Conservation (phyloP, 768 basidiomycete species). For the Mycena pura region DNA sequence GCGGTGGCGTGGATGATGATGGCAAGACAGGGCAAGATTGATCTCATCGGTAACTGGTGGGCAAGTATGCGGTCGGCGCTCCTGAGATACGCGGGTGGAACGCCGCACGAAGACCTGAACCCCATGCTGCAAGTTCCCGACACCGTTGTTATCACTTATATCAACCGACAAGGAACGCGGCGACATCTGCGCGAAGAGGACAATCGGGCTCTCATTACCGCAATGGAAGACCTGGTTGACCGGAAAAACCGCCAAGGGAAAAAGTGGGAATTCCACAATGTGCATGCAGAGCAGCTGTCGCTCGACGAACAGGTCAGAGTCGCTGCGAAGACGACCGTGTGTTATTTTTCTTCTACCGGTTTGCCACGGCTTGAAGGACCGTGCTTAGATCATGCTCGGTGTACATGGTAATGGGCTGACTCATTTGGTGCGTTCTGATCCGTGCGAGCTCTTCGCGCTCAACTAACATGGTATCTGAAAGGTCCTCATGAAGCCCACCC, state of each 20-base stretch:
- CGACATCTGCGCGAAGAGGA: slow-evolving; percentile 48
- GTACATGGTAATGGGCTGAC: slow-evolving; percentile 66
- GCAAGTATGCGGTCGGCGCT: slow-evolving; percentile 58
- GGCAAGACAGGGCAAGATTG: slow-evolving; percentile 22
- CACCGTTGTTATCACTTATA: slow-evolving; percentile 55
- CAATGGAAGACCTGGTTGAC: slow-evolving; percentile 46
- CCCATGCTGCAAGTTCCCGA: slow-evolving; percentile 25
- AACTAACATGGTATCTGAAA: not conserved
- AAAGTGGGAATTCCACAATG: slow-evolving; percentile 55
- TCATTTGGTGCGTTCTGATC: slow-evolving; percentile 47
- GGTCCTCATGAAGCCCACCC: slow-evolving; percentile 64
- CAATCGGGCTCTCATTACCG: slow-evolving; percentile 48
- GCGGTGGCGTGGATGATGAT: slow-evolving; percentile 50
- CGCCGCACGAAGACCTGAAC: slow-evolving; percentile 6
- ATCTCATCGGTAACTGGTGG: slow-evolving; percentile 54
- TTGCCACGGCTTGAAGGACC: not conserved
- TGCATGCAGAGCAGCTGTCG: slow-evolving; percentile 54
- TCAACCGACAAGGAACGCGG: slow-evolving; percentile 55
- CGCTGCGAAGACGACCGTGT: slow-evolving; percentile 59
- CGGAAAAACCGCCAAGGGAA: slow-evolving; percentile 39
- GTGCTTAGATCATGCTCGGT: slow-evolving; percentile 54
- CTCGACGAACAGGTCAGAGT: slow-evolving; percentile 64
- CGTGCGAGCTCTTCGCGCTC: not conserved
- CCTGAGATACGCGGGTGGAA: slow-evolving; percentile 55
- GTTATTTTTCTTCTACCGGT: slow-evolving; percentile 18